Conservation (phyloP, 805 yeast species). For the Candida ovalis region DNA sequence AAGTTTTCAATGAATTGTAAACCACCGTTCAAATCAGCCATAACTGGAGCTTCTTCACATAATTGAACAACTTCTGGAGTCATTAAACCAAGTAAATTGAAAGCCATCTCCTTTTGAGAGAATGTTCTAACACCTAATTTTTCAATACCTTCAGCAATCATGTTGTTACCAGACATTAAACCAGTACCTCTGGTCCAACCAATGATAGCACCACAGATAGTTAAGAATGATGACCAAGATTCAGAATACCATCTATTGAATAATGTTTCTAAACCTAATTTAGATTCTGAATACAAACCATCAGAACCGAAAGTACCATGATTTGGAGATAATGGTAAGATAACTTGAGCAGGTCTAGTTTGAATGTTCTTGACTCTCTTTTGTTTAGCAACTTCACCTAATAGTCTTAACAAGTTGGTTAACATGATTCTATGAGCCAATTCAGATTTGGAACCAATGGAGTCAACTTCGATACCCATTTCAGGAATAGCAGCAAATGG, state of each 20-base stretch:
- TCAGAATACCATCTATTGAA: constrained; percentile 99
- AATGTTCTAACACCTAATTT: constrained; percentile 94
- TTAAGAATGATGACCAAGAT: constrained; percentile 91
- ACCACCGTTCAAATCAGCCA: constrained; percentile 99
- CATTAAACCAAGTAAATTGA: constrained; percentile 92
- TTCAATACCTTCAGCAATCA: constrained; percentile 97
- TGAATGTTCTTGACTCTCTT: constrained; percentile 73
- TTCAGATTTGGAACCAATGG: constrained; percentile 92
- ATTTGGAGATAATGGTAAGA: constrained; percentile 95
- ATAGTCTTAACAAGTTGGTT: constrained; percentile 86
- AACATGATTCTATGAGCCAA: constrained; percentile 98
- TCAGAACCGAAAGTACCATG: constrained; percentile 99
- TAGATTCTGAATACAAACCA: constrained; percentile 97
- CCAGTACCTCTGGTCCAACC: constrained; percentile 99
- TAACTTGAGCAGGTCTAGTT: constrained; percentile 98
- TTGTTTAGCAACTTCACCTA: constrained; percentile 85
- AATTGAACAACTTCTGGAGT: constrained; percentile 79
- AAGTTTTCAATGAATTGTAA: constrained; percentile 89
- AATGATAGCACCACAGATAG: constrained; percentile 96
- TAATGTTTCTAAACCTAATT: constrained; percentile 89
- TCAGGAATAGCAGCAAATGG: constrained; percentile 99
- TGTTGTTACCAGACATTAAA: constrained; percentile 94
- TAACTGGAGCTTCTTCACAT: constrained; percentile 90
- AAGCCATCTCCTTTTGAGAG: constrained; percentile 99
- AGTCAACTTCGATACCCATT: constrained; percentile 92